Base-by-base conservation (phyloP, 1,284 basidiomycete genomes). In the Tilletia caries region DNA sequence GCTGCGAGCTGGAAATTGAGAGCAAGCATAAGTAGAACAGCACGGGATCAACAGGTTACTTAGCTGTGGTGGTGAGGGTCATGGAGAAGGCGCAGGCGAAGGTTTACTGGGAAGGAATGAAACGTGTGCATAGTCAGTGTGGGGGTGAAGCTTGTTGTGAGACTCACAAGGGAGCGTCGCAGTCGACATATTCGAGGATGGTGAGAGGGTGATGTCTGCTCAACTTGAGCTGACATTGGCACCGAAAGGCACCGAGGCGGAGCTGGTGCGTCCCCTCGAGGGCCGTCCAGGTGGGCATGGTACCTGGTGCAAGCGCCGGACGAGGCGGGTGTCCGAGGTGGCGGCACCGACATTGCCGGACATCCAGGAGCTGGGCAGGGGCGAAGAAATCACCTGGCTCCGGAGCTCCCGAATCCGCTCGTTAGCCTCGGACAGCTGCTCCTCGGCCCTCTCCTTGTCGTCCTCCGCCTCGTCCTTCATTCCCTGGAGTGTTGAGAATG, bases 401-500 rank as follows among this genome's bases (percentile, higher is more conserved):
- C 34, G 29, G 6, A 62, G 58, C 10, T 62, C 58, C n/a, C 34
- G 58, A 18, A 62, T 23, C 29, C 58, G 58, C 10, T 29, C 15
- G 18, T 62, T 62, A 5, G 58, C 58, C 18, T 62, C 58, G 5
- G 58, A 25, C 13, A 62, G 32, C 18, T 33, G 27, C 20, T 62
- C 58, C 18, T 62, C 58, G 0, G 58, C 58, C 10, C 15, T 20
- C 8, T 15, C 58, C 18, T 62, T 62, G 3, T 27, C 58, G 18
- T 62, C 58, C 15, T 62, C 58, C 3, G 58, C 58, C 58, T 62
- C 58, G 10, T 13, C 58, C 58, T 62, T 62, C 32, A 62, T 33
- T 13, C 10, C 33, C 33, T 62, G 58, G 27, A 62, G 32, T 29
- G 13, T 62, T 13, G 58, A 33, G 32, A 62, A 62, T 1, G 58